Conservation (phyloP, 257 asterid species). For the Solanum medicagineum region DNA sequence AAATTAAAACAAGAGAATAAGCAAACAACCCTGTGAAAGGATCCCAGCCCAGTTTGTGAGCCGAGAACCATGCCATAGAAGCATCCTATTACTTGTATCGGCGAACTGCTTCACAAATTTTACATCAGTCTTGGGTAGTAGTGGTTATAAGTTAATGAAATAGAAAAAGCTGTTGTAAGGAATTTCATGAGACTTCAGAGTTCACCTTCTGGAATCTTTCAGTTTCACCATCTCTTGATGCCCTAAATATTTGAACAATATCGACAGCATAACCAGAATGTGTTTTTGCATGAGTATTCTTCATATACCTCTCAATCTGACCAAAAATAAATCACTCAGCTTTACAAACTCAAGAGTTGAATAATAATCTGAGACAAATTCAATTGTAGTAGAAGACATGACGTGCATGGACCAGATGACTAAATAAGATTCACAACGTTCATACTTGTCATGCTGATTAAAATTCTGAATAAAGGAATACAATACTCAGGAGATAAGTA, state of each 20-base stretch:
- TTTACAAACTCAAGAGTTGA: not conserved
- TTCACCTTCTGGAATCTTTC: slow-evolving; percentile 59
- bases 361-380: not conserved
- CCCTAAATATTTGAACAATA: slow-evolving; percentile 65
- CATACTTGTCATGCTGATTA: not conserved
- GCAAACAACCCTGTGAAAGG: slow-evolving; percentile 65
- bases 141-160: not conserved
- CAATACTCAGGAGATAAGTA: not conserved
- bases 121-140: not conserved
- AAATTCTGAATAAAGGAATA: not conserved
- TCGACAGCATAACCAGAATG: slow-evolving; percentile 57
- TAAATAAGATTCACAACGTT: not conserved
- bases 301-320: slow-evolving; percentile 73
- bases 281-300: slow-evolving; percentile 86
- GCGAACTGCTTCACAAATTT: slow-evolving; percentile 36
- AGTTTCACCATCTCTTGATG: slow-evolving; percentile 72
- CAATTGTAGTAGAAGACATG: not conserved
- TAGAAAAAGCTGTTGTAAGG: not conserved
- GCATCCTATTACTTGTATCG: slow-evolving; percentile 63
- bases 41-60: slow-evolving; percentile 95
- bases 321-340: not conserved
- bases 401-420: not conserved
- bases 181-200: not conserved
- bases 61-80: slow-evolving; percentile 95
- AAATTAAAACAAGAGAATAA: not conserved